Evolutionary conservation across 2,329 filamentous ascomycete genomes (phyloP), one percentile per base, ranked within the genome.

Genomic region (Alternaria ethzedia): DNA sequence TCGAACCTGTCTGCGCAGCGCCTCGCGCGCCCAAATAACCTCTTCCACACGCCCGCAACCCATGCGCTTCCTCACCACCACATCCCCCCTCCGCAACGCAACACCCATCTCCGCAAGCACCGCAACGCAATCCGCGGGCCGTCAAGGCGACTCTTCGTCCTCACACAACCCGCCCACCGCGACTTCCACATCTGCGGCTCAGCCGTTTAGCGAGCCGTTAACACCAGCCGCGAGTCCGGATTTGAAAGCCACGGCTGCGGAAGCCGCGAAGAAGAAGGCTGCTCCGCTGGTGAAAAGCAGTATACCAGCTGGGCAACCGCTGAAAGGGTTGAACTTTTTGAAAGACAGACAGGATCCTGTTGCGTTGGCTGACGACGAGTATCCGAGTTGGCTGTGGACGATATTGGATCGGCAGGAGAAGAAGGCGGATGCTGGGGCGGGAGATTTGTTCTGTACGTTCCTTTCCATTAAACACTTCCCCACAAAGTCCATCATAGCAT

Each of bases 341-440:
- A 96, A 96, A 83, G 88, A 87, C 69, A 86, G 87, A 75, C 82
- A 85, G 36, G 92, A 95, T 75, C 92, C 93, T 0, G 83, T 95
- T 6, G 93, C 93, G 10, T 79, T 89, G 72, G 84, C 89, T 32
- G 93, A 96, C 70, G 84, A 88, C 21, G 91, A 91, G 65, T 96
- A 96, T 80, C 93, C 93, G 4, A 84, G 83, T 23, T 96, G 93
- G 93, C 80, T 96, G 65, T 96, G 93, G 93, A 84, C 81, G 4
- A 89, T 91, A 70, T 81, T 96, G 59, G 86, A 89, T 54, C 83
- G 80, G 72, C 82, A 87, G 80, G 86, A 88, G 79, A 88, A 86
- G 75, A 77, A 74, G 60, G 75, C 82, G 3, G 86, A 81, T 4
- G 86, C 83, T 11, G 85, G 84, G 10, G 87, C 86, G 25, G 91